A percentile compares a stretch with the other conserved stretches of the same genome.
Evolutionary conservation across 305 asterid genomes (phyloP).

Genomic region (Fraxinus sp.): DNA sequence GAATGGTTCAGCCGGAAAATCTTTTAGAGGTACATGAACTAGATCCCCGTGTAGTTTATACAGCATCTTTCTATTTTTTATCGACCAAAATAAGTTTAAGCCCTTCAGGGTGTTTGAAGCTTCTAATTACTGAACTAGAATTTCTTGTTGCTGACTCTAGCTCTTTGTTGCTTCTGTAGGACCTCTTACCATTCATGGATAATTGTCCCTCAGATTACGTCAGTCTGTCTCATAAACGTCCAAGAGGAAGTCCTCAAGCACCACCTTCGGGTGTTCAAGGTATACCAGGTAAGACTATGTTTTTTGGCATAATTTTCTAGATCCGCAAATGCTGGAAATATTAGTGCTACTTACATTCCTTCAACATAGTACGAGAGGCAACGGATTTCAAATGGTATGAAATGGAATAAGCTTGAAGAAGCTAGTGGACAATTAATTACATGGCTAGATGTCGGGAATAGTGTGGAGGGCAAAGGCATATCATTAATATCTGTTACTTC

Average conservation of each 20-base stretch:
- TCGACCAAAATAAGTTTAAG: background rate
- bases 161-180: conserved; percentile 46
- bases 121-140: background rate
- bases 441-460: background rate
- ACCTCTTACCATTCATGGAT: conserved; percentile 86
- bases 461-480: background rate
- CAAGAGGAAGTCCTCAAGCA: conserved; percentile 64
- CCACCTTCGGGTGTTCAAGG: conserved; percentile 37
- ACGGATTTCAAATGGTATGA: conserved; percentile 1
- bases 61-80: background rate
- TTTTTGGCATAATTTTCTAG: background rate
- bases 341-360: conserved; percentile 15
- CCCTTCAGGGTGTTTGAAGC: conserved; percentile 14
- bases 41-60: background rate
- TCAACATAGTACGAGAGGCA: conserved; percentile 13
- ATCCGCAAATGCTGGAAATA: background rate
- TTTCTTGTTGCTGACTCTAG: conserved; percentile 16
- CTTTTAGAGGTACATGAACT: conserved; percentile 71
- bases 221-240: conserved; percentile 74
- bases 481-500: background rate
- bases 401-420: conserved; percentile 7
- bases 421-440: conserved; percentile 8
- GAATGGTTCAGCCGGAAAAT: conserved; percentile 93
- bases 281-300: conserved; percentile 28
- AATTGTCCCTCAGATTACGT: conserved; percentile 81